phyloP scores from a whole-genome alignment of 2,329 filamentous ascomycete species.

The Arthroderma sp. region DNA sequence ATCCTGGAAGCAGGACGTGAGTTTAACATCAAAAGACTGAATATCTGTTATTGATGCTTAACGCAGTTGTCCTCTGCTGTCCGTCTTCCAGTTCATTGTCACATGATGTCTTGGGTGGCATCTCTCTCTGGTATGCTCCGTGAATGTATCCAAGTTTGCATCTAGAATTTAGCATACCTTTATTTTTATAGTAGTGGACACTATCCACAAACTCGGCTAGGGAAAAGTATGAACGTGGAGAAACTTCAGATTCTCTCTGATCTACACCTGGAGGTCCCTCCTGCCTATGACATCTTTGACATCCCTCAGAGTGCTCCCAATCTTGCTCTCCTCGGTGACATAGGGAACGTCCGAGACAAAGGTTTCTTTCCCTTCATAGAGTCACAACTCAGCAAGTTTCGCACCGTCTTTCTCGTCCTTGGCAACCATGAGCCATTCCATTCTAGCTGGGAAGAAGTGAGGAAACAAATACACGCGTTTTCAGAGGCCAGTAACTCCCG shows the following conservation, averaged over 20 bases:
- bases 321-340: constrained; percentile 45
- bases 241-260: constrained; percentile 42
- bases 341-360: constrained; percentile 36
- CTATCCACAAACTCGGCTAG: too few species aligned
- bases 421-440: constrained; percentile 47
- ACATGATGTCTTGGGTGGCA: too few species aligned
- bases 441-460: constrained; percentile 17
- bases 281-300: constrained; percentile 39
- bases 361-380: constrained; percentile 37
- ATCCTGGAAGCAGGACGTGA: constrained; percentile 5
- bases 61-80: too few species aligned
- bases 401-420: constrained; percentile 38
- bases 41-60: not conserved
- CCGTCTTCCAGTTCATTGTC: too few species aligned
- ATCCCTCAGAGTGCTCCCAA: constrained; percentile 36
- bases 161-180: too few species aligned
- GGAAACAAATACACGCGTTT: constrained; percentile 15
- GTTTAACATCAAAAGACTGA: not conserved
- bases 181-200: too few species aligned
- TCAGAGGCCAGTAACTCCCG: constrained; percentile 12
- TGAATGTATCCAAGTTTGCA: too few species aligned
- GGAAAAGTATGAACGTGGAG: too few species aligned
- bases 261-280: constrained; percentile 41
- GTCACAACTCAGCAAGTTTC: constrained; percentile 37
- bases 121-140: too few species aligned